These are phyloP conservation scores for Euphorbia tirucalli DNA, from an alignment of 345 rosid genomes.

Conservation along the genomic window DNA sequence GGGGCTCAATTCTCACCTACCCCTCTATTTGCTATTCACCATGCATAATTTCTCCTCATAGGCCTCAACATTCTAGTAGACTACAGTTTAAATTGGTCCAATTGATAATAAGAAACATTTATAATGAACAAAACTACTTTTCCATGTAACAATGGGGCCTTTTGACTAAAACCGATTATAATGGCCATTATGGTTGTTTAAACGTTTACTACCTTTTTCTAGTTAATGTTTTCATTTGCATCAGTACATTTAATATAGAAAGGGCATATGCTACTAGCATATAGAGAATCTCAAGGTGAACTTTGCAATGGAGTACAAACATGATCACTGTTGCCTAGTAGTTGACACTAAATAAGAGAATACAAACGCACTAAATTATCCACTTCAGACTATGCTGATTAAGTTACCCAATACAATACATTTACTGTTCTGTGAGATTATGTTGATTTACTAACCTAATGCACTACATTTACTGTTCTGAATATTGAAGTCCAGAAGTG, in stretches of 20 bases:
- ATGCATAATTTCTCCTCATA: too few species aligned
- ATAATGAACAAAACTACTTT: conserved; percentile 9
- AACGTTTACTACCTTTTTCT: conserved; percentile 15
- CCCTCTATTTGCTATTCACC: not conserved
- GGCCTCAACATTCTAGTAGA: not conserved
- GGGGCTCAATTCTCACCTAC: not conserved
- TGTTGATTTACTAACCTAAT: too few species aligned
- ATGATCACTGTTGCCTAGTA: not conserved
- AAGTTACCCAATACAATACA: not conserved
- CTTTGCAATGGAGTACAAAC: not conserved
- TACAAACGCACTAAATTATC: too few species aligned
- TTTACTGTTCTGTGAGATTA: not conserved
- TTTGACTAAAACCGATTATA: conserved; percentile 12
- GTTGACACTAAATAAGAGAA: not conserved
- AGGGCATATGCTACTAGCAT: not conserved
- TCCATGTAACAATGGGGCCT: conserved; percentile 2
- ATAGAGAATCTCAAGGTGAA: not conserved
- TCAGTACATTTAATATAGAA: not conserved
- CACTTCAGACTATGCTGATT: too few species aligned
- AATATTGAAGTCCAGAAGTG: too few species aligned
- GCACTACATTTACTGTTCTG: too few species aligned
- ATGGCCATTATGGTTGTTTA: conserved; percentile 10
- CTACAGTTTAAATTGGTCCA: conserved; percentile 2
- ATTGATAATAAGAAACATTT: not conserved
- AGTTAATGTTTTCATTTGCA: not conserved